A percentile compares a stretch with the other conserved stretches of the same genome.
These are phyloP conservation scores for Filosporella fistucella DNA, from an alignment of 495 filamentous ascomycete species.

Conservation along the genomic window DNA sequence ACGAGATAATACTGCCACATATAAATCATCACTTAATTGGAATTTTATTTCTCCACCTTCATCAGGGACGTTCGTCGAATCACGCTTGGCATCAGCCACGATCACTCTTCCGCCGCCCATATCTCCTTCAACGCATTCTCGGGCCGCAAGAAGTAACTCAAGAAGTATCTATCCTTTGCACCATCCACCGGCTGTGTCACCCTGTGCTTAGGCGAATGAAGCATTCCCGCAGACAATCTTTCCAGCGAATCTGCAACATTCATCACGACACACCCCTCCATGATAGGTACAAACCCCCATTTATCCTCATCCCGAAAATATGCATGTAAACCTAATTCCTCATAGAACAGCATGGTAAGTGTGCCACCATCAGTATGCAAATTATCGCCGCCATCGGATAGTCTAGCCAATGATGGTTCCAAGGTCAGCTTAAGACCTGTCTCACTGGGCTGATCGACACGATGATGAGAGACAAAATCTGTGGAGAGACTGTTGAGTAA, in stretches of 20 bases:
- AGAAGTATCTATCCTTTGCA: constrained; percentile 23
- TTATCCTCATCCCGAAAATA: constrained; percentile 6
- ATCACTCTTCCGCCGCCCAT: constrained; percentile 8
- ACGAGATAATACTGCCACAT: too few relatives aligned
- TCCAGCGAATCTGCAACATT: constrained; percentile 29
- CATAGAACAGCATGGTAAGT: constrained; percentile 24
- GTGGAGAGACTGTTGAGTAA: constrained; percentile 49
- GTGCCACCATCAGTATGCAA: constrained; percentile 24
- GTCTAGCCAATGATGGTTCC: constrained; percentile 12
- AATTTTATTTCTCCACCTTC: too few relatives aligned
- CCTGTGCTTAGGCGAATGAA: constrained; percentile 25
- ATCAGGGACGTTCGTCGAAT: too few relatives aligned
- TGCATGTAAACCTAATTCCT: constrained; percentile 16
- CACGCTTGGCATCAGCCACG: too few relatives aligned
- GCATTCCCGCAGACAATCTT: constrained; percentile 20
- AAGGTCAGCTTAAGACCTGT: constrained; percentile 19
- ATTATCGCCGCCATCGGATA: constrained; percentile 17
- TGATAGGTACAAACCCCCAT: constrained; percentile 8
- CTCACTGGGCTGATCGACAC: constrained; percentile 19
- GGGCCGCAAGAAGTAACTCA: constrained; percentile 29
- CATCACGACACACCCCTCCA: constrained; percentile 21
- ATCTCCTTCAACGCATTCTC: constrained; percentile 14
- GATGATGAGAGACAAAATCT: constrained; percentile 32
- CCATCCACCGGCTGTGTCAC: constrained; percentile 28
- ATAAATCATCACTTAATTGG: too few relatives aligned